Evolutionary conservation across 306 rosid genomes (phyloP).

Genomic region (Prunus salicina): DNA sequence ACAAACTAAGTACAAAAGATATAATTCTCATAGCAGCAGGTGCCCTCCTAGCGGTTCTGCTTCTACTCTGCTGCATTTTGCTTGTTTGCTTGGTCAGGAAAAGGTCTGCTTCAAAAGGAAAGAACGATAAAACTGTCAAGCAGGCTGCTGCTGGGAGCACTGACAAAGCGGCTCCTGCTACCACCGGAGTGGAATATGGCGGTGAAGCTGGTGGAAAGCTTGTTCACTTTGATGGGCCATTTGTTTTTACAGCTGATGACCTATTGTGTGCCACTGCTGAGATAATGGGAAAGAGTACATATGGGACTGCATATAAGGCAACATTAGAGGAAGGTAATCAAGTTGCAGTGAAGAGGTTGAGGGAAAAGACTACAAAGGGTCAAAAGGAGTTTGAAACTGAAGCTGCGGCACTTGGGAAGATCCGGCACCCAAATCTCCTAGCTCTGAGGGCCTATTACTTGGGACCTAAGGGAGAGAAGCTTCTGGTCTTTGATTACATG

Average conservation of each 20-base stretch:
- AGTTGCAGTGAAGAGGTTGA: slow-evolving; percentile 87
- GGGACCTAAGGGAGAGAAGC: slow-evolving; percentile 80
- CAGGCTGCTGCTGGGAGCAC: slow-evolving; percentile 34
- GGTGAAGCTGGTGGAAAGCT: slow-evolving; percentile 69
- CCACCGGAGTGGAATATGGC: slow-evolving; percentile 53
- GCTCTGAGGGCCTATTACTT: slow-evolving; percentile 86
- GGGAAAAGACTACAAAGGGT: slow-evolving; percentile 82
- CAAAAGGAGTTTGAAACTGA: slow-evolving; percentile 81
- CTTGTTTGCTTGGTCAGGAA: slow-evolving; percentile 64
- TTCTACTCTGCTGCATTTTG: slow-evolving; percentile 70
- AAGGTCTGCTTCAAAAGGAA: slow-evolving; percentile 52
- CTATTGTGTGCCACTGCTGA: slow-evolving; percentile 88
- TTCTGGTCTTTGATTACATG: slow-evolving; percentile 86
- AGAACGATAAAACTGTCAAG: slow-evolving; percentile 37
- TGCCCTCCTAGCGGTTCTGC: slow-evolving; percentile 55
- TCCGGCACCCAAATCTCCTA: slow-evolving; percentile 66
- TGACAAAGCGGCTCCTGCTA: slow-evolving; percentile 47
- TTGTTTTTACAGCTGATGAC: slow-evolving; percentile 86
- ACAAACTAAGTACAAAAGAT: slow-evolving; percentile 67
- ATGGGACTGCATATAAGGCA: slow-evolving; percentile 89
- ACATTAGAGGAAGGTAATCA: slow-evolving; percentile 79
- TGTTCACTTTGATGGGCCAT: slow-evolving; percentile 91
- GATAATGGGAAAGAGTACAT: slow-evolving; percentile 88
- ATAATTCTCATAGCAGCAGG: slow-evolving; percentile 85
- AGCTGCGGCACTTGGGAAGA: slow-evolving; percentile 74